These are phyloP conservation scores for Thielaviopsis cerberus DNA, from an alignment of 2,329 filamentous ascomycete species.

Conservation along the genomic window DNA sequence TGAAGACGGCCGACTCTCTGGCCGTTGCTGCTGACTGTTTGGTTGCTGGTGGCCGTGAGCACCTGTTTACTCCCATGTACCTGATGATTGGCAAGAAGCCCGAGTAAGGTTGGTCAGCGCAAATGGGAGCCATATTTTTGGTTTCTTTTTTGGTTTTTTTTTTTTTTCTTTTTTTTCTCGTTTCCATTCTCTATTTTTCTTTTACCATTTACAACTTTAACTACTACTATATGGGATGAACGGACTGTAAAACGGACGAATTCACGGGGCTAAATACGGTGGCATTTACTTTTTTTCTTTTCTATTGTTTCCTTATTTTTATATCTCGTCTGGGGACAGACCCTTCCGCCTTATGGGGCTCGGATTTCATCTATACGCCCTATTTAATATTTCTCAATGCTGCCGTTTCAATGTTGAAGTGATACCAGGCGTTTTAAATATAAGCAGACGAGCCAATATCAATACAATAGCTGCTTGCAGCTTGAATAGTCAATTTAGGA, in stretches of 20 bases:
- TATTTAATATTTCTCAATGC: neutral
- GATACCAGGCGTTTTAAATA: neutral
- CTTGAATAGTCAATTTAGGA: neutral
- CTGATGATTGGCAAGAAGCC: slow-evolving; percentile 89
- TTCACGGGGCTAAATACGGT: neutral
- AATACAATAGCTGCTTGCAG: neutral
- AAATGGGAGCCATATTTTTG: neutral
- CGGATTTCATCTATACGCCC: neutral
- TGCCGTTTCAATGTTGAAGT: neutral
- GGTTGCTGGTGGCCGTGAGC: slow-evolving; percentile 68
- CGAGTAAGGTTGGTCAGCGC: slow-evolving; percentile 1
- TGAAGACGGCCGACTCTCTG: slow-evolving; percentile 86
- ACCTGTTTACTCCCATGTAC: slow-evolving; percentile 98
- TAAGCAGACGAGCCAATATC: neutral
- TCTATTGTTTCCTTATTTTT: neutral
- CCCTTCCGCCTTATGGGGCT: neutral
- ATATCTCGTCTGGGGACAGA: neutral
- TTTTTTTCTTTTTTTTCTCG: neutral
- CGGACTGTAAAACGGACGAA: neutral
- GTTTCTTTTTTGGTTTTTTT: neutral
- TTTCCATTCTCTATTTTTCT: neutral
- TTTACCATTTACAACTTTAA: neutral
- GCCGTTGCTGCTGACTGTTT: slow-evolving; percentile 66
- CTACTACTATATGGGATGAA: neutral
- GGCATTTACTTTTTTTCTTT: neutral